Conservation (phyloP, 805 yeast genomes). For the Priceomyces castillae region DNA sequence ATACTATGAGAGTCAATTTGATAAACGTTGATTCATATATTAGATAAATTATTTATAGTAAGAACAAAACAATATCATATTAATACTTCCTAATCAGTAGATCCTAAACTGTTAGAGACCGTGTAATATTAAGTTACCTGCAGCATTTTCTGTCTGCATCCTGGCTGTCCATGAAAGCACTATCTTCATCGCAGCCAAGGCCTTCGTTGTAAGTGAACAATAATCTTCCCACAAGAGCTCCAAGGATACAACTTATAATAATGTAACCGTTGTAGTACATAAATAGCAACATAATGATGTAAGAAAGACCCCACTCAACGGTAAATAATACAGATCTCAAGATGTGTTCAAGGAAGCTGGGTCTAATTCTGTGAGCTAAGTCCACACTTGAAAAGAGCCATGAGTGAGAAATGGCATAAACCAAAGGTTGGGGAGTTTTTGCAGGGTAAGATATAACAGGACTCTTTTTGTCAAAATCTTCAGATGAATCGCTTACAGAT, state of each 20-base stretch:
- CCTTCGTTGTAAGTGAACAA: conserved; percentile 49
- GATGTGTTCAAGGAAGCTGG: conserved; percentile 50
- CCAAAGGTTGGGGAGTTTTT: conserved; percentile 16
- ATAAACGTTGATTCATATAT: not conserved
- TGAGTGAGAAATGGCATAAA: conserved; percentile 28
- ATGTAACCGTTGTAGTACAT: conserved; percentile 75
- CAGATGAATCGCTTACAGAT: not conserved
- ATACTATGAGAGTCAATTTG: conserved; percentile 13
- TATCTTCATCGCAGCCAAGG: conserved; percentile 11
- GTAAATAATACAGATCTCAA: conserved; percentile 50
- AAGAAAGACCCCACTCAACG: conserved; percentile 61
- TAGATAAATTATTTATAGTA: not conserved
- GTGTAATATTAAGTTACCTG: too few relatives aligned
- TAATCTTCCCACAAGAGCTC: conserved; percentile 58
- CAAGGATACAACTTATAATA: conserved; percentile 59
- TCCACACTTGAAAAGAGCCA: conserved; percentile 26
- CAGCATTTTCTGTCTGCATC: conserved; percentile 27
- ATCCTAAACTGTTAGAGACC: not conserved
- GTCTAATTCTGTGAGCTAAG: conserved; percentile 20
- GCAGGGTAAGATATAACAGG: too few relatives aligned
- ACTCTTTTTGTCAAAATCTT: not conserved
- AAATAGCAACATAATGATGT: conserved; percentile 66
- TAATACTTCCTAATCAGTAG: too few relatives aligned
- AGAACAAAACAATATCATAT: not conserved
- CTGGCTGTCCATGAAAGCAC: conserved; percentile 11